These are phyloP conservation scores for Leccinum uliginosum DNA, from an alignment of 768 basidiomycete species.

Conservation along the genomic window DNA sequence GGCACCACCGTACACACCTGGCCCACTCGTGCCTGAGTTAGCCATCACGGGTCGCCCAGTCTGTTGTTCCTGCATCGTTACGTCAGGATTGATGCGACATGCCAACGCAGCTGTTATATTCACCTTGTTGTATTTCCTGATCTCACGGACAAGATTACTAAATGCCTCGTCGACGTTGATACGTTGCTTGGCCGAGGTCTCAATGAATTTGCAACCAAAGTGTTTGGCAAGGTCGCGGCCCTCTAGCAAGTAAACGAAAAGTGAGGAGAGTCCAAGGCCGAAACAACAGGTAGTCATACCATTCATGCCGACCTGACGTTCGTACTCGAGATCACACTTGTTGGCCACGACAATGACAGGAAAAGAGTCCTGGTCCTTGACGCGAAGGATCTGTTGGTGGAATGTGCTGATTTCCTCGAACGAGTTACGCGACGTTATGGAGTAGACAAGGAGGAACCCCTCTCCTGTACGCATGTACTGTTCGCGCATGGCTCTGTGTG, in stretches of 20 bases:
- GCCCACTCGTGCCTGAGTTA: conserved; percentile 37
- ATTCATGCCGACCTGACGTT: conserved; percentile 93
- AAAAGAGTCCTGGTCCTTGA: conserved; percentile 94
- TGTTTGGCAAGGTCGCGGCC: conserved; percentile 95
- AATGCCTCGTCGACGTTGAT: conserved; percentile 98
- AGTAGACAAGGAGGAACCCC: conserved; percentile 96
- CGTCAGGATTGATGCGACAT: conserved; percentile 7
- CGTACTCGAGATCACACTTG: conserved; percentile 94
- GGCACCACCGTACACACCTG: conserved; percentile 46
- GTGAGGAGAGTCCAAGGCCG: background rate
- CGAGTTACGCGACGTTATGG: conserved; percentile 95
- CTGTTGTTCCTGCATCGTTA: conserved; percentile 58
- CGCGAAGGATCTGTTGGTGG: conserved; percentile 93
- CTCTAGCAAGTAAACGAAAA: conserved; percentile 51
- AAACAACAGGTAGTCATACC: conserved; percentile 43
- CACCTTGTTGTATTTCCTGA: conserved; percentile 91
- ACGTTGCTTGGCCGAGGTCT: conserved; percentile 93
- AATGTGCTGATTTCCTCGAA: conserved; percentile 97
- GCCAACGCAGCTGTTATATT: conserved; percentile 10
- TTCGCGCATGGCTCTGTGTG: conserved; percentile 88
- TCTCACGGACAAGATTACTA: conserved; percentile 87
- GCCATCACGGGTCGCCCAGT: conserved; percentile 64
- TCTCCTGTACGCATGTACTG: conserved; percentile 99
- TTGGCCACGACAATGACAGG: conserved; percentile 98
- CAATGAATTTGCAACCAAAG: conserved; percentile 91